Base-by-base conservation (phyloP, 768 basidiomycete species). In the Naematelia encephala region DNA sequence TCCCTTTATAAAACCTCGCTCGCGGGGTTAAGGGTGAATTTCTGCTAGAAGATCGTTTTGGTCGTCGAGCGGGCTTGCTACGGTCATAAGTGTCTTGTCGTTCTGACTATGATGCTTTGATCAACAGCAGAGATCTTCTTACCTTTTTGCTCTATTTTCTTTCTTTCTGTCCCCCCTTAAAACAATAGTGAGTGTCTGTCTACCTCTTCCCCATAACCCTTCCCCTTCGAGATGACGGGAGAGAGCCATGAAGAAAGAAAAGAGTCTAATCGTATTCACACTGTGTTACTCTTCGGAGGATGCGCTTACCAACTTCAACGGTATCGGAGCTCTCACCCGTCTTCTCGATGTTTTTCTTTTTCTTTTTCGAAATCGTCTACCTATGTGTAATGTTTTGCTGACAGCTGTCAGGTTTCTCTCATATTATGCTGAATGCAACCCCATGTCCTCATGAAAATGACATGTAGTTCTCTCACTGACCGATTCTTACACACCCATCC, bases 241-340 rank as follows among this genome's bases (percentile, higher is more conserved):
- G 34, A 39, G 34, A 45, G 68, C 68, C 47, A 69, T 69, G 69
- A 70, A 56, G 69, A 70, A 62, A 68, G 68, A 62, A 58, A 70
- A 45, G 56, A 60, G 61, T 60, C 72, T 74, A 74, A 74, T 74
- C 72, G 66, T 74, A 74, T 74, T 74, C 72, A 74, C 72, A 74
- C 72, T 74, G 68, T 71, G 72, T 60, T 51, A 74, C 63, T 64
- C 66, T 64, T 54, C 51, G 59, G 65, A 62, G 68, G 56, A 69
- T 69, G 69, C 69, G 72, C 66, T 48, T 60, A 68, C 34, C 60
- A 56, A 68, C 59, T 60, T 64, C 72, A 74, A 74, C 72, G 72
- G 72, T 74, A 74, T 71, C 72, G 62, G 72, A 74, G 70, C 67
- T 28, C 52, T 44, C 43, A 51, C 30, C 47, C 16, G 26, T 57